These are phyloP conservation scores for Solanum arcanum DNA, from an alignment of 257 asterid genomes.

Conservation along the genomic window DNA sequence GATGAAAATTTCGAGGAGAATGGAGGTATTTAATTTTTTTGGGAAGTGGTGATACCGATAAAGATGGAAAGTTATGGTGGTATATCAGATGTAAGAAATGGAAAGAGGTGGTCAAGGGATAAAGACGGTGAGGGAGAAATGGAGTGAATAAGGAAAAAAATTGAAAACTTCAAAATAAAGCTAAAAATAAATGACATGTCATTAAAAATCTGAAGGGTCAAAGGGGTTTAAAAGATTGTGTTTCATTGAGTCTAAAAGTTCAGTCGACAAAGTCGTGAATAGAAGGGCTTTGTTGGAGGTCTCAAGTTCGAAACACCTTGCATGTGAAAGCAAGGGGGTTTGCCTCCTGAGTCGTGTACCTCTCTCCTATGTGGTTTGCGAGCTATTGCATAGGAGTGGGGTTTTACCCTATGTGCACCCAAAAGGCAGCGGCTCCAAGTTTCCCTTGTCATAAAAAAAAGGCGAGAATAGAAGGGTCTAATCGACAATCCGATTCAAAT, in stretches of 20 bases:
- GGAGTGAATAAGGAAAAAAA: neutral
- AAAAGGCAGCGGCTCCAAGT: no score
- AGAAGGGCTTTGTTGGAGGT: neutral
- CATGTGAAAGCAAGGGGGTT: no score
- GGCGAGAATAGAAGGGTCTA: neutral
- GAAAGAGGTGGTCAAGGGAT: neutral
- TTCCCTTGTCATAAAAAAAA: neutral
- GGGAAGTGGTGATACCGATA: neutral
- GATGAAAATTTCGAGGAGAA: neutral
- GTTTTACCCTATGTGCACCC: no score
- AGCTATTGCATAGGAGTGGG: no score
- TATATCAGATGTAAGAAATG: neutral
- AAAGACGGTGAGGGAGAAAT: neutral
- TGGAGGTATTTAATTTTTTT: neutral
- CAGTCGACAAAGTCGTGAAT: neutral
- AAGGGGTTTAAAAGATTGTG: neutral
- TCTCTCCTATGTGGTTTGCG: no score
- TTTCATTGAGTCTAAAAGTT: neutral
- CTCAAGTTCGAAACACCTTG: no score
- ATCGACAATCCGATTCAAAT: neutral
- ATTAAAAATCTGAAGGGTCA: neutral
- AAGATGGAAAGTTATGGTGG: neutral
- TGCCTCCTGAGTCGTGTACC: no score
- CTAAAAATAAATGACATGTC: neutral
- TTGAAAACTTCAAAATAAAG: neutral